Base-by-base conservation (phyloP, 1,284 basidiomycete genomes). In the Kwoniella shivajii region DNA sequence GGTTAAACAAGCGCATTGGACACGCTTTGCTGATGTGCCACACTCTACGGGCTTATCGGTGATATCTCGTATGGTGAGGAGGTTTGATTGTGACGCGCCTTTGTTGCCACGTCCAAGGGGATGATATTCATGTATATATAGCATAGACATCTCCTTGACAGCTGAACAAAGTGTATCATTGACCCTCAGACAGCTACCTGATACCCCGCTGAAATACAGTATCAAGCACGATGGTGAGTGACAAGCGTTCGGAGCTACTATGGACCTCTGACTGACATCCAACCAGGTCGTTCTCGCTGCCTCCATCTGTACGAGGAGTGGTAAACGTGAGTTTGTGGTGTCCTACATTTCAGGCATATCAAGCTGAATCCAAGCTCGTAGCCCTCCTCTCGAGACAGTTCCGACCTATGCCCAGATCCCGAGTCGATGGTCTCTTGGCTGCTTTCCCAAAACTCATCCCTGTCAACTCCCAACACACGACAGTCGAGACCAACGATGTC, bases 381-480 rank as follows among this genome's bases (percentile, higher is more conserved):
- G 94, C 93, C 67, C 89, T 99, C 43, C 86, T 99, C 67, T 97
- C 95, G 59, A 89, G 96, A 60, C 94, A 98, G 71, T 98, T 98
- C 79, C 85, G 92, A 58, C 92, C 94, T 60, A 91, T 99, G 85
- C 86, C 92, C 27, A 85, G 91, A 61, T 86, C 92, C 2, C 84
- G 95, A 56, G 92, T 99, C 71, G 94, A 99, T 78, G 90, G 92
- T 39, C 87, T 99, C 31, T 87, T 99, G 42, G 88, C 94, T 9
- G 94, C 94, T 6, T 99, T 99, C 82, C 93, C 95, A 10, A 98
- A 97, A 78, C 87, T 98, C 67, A 95, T 99, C 67, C 92, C 92
- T n/a, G 85, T 88, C 60, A 92, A 92, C 71, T 93, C 90, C 16
- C 95, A 99, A 79, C 96, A 99, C 79, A 99, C 96, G 9, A 92